Percentiles rank a stretch among this genome's conserved stretches.
Conservation (phyloP, 129 eudicot genomes). For the Flaveria linearis region DNA sequence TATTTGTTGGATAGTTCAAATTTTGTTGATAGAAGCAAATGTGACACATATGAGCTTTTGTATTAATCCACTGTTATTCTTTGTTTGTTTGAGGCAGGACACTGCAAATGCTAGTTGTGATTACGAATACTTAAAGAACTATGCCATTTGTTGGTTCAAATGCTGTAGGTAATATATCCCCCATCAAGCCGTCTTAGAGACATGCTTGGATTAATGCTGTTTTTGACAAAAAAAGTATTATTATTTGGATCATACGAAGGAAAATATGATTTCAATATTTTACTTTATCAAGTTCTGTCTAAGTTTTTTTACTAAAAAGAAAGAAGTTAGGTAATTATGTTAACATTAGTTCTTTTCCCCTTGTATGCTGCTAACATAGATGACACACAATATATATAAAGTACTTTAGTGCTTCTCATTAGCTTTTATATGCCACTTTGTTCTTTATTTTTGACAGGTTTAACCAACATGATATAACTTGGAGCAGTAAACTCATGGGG, state of each 20-base stretch:
- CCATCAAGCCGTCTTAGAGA: background rate
- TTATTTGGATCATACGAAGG: background rate
- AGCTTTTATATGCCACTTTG: conserved; percentile 2
- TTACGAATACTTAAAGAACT: too few species aligned
- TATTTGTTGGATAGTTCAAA: background rate
- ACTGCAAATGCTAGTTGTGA: background rate
- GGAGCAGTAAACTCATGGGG: conserved; percentile 93
- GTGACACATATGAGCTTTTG: background rate
- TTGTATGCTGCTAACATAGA: conserved; percentile 5
- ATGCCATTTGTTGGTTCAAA: too few species aligned
- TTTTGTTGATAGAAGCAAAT: background rate
- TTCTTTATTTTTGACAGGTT: conserved; percentile 41
- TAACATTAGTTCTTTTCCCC: background rate
- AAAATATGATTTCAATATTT: background rate
- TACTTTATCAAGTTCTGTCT: background rate
- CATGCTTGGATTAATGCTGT: background rate
- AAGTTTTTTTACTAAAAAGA: background rate
- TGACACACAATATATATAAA: background rate
- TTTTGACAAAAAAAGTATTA: background rate
- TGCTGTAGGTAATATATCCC: too few species aligned
- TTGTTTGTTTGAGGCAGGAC: background rate
- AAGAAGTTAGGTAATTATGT: background rate
- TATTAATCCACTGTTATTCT: background rate
- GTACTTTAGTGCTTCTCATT: conserved; percentile 4
- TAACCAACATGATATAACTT: conserved; percentile 67